Conservation (phyloP, 2,329 filamentous ascomycete genomes). For the Aspergillus terreus region DNA sequence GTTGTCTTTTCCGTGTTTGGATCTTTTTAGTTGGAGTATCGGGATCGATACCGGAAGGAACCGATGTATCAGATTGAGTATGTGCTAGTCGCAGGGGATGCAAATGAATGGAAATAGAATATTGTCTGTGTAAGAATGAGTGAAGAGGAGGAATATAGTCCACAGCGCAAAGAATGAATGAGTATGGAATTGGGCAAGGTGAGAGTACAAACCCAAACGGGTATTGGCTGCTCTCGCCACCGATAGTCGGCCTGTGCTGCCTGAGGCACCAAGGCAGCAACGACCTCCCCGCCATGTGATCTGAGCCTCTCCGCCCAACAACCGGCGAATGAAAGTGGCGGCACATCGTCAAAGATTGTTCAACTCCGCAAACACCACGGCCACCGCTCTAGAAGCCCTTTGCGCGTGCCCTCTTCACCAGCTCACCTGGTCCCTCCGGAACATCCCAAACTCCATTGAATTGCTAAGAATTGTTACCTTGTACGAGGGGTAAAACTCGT, state of each 20-base stretch:
- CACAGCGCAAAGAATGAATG: not conserved
- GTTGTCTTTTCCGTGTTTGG: not conserved
- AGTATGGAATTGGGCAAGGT: not conserved
- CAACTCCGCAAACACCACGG: constrained; percentile 1
- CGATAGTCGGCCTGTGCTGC: constrained; percentile 17
- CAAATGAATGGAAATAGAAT: too few relatives aligned
- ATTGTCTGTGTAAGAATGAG: too few relatives aligned
- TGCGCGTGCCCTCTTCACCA: not conserved
- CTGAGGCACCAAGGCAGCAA: constrained; percentile 13
- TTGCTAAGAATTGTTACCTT: not conserved
- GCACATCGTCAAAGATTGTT: constrained; percentile 28
- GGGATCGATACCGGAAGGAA: too few relatives aligned
- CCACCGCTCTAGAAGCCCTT: not conserved
- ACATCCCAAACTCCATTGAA: not conserved
- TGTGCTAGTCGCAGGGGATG: too few relatives aligned
- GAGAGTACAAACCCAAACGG: not conserved
- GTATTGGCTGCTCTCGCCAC: constrained; percentile 7
- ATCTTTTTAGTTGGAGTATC: not conserved
- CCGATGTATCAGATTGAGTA: too few relatives aligned
- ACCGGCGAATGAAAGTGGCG: constrained; percentile 27
- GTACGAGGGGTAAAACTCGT: constrained; percentile 18
- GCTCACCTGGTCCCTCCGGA: not conserved
- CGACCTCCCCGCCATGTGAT: constrained; percentile 18
- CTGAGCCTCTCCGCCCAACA: constrained; percentile 19
- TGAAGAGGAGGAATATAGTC: too few relatives aligned